phyloP scores from a whole-genome alignment of 352 stramenopile species.

The Phytophthora cactorum region DNA sequence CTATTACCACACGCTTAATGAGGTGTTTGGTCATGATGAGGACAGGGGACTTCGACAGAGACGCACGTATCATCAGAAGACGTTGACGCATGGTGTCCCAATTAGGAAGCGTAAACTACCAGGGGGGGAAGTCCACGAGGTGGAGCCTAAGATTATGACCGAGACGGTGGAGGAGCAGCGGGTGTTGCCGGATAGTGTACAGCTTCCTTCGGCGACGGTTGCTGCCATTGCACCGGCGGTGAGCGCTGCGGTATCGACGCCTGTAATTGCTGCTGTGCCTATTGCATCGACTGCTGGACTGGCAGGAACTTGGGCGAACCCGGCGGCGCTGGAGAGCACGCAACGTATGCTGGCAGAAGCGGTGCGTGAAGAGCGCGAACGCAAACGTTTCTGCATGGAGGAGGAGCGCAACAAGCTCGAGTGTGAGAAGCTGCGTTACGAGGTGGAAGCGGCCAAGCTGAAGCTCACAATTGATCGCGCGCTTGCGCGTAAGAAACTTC shows the following conservation, averaged over 20 bases:
- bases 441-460: constrained; percentile 60
- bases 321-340: constrained; percentile 52
- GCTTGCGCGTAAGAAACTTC: constrained; percentile 58
- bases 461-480: constrained; percentile 59
- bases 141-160: not conserved
- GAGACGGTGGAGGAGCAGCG: constrained; percentile 10
- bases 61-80: constrained; percentile 32
- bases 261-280: constrained; percentile 10
- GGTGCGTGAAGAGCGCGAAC: constrained; percentile 70
- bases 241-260: not conserved
- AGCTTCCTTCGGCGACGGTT: not conserved
- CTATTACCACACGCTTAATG: constrained; percentile 75
- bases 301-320: constrained; percentile 29
- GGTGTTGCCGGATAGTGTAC: not conserved
- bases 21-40: constrained; percentile 52
- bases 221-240: not conserved
- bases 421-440: constrained; percentile 67
- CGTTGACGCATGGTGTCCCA: not conserved
- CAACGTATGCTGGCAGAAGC: constrained; percentile 58
- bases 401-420: constrained; percentile 67
- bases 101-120: constrained; percentile 24
- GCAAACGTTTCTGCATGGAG: constrained; percentile 65
- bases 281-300: constrained; percentile 12
- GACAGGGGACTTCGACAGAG: constrained; percentile 35
- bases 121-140: constrained; percentile 13